phyloP scores from a whole-genome alignment of 2,329 filamentous ascomycete species.

The Paecilomyces sp. region DNA sequence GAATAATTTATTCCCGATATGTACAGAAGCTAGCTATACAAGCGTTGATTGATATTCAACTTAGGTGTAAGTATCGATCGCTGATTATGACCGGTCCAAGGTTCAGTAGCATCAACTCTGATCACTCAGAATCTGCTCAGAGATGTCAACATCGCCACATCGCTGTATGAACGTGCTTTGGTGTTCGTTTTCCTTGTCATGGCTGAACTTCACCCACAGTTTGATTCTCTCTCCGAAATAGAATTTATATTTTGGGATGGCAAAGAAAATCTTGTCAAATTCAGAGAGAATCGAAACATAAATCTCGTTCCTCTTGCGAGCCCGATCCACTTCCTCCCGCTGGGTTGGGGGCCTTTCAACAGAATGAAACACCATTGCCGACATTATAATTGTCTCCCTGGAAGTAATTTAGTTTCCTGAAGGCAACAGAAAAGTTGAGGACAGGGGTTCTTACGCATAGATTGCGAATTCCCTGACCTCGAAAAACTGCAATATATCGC shows the following conservation, averaged over 20 bases:
- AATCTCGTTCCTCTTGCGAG: not conserved
- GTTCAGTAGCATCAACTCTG: no score
- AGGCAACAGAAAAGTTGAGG: not conserved
- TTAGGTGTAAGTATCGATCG: no score
- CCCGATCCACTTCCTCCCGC: not conserved
- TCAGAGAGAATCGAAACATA: not conserved
- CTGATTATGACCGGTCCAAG: no score
- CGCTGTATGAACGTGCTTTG: no score
- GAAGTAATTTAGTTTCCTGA: not conserved
- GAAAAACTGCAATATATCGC: not conserved
- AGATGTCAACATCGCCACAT: no score
- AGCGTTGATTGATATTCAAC: no score
- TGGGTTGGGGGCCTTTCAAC: not conserved
- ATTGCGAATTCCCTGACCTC: not conserved
- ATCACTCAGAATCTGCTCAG: no score
- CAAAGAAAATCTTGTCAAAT: not conserved
- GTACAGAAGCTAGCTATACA: no score
- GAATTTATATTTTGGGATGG: not conserved
- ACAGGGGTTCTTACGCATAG: not conserved
- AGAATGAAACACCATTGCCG: not conserved
- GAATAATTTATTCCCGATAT: no score
- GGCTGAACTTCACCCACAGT: no score
- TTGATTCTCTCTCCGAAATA: not conserved
- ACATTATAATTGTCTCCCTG: not conserved
- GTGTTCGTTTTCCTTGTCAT: no score